Base-by-base conservation (phyloP, 352 stramenopile genomes). In the Pythium rhizo-oryzae region DNA sequence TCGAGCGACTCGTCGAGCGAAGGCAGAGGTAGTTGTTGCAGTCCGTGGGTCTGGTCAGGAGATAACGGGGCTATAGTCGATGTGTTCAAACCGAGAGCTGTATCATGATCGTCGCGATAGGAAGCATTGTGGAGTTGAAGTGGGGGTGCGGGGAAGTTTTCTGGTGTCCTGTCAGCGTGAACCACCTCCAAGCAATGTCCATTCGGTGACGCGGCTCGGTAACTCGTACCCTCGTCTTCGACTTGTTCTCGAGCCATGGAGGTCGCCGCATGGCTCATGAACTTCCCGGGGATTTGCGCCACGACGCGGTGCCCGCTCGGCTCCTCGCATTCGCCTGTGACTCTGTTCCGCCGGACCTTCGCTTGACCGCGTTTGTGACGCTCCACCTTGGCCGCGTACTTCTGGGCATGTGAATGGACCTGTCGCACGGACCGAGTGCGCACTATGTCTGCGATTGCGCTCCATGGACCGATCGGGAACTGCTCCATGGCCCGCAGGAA, bases 361-460 rank as follows among this genome's bases (percentile, higher is more conserved):
- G 79, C 75, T n/a, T 85, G 66, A 5, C 81, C 81, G n/a, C 79
- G 81, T 39, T 87, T 53, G n/a, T 81, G 77, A 21, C 82, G 79
- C 56, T 83, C 83, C 39, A 91, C 74, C 58, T 91, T 91, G 60
- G 87, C 82, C 50, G 85, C 77, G 50, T 89, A 91, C 65, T 91
- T 91, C 23, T 91, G 80, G 21, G 81, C 81, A 70, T 91, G 82
- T 8, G 82, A 87, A 60, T 91, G 82, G 64, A 87, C 80, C 54
- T 91, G 82, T 21, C 81, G 74, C 59, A 89, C 80, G 2, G 81
- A 87, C 11, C 82, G 80, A 43, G 82, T 91, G 30, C 70, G 74
- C 53, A 91, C 88, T 64, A 85, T 69, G 65, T 85, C 79, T 3
- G 82, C 82, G 41, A 91, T 87, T 11, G 71, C 70, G 53, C 87